Evolutionary conservation across 495 filamentous ascomycete species (phyloP).

Genomic region (Neurospora sp.): DNA sequence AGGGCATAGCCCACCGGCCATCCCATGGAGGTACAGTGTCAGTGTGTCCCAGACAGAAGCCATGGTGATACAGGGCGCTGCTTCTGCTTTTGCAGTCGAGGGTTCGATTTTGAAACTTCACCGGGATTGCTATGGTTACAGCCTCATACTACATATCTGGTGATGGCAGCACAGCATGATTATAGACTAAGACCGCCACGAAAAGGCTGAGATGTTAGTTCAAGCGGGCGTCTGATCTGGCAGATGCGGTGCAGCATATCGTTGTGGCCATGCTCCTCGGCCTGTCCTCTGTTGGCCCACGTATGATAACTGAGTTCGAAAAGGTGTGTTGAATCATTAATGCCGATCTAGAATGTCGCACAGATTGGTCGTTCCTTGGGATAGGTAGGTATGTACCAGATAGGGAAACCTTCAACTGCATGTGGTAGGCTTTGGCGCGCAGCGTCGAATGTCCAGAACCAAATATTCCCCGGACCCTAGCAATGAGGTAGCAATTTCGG

Average conservation of each 20-base stretch:
- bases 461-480: background rate
- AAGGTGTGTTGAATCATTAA: background rate
- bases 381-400: background rate
- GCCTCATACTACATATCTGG: background rate
- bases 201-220: background rate
- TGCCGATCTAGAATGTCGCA: background rate
- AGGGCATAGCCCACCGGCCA: background rate
- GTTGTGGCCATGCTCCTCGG: background rate
- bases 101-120: background rate
- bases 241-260: background rate
- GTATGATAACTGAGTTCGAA: background rate
- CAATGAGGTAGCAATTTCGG: background rate
- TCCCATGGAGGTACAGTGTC: background rate
- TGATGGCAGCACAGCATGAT: background rate
- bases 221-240: background rate
- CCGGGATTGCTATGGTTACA: background rate
- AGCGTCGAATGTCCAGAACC: background rate
- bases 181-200: background rate
- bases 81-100: background rate
- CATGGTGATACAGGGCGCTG: background rate
- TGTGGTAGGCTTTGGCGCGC: background rate
- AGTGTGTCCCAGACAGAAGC: background rate
- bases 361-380: background rate
- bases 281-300: background rate
- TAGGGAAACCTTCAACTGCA: background rate